Conservation (phyloP, 2,329 filamentous ascomycete species). For the Diaporthe destruens region DNA sequence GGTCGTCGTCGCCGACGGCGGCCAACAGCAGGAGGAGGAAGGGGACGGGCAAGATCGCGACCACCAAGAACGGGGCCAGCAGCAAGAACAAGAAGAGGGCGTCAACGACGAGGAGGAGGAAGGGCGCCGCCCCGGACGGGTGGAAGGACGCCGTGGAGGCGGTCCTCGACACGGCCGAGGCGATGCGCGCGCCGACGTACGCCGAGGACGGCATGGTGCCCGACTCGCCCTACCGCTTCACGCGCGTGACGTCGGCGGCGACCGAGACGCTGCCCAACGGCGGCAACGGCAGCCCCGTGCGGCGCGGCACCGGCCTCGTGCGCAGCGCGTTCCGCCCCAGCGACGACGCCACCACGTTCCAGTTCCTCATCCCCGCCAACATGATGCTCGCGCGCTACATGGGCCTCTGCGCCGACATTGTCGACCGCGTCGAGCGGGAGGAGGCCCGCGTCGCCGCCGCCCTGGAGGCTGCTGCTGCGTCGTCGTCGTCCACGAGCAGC, state of each 20-base stretch:
- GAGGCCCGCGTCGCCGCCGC: conserved; percentile 41
- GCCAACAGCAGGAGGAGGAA: background rate
- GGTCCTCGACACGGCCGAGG: conserved; percentile 72
- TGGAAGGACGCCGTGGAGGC: conserved; percentile 77
- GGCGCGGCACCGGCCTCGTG: conserved; percentile 76
- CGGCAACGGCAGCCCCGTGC: conserved; percentile 80
- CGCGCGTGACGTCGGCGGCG: conserved; percentile 72
- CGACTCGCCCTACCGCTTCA: conserved; percentile 75
- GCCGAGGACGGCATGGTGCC: conserved; percentile 65
- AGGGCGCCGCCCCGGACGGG: background rate
- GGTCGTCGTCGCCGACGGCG: background rate
- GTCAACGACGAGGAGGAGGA: no score
- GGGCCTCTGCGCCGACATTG: conserved; percentile 54
- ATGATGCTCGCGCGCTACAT: conserved; percentile 75
- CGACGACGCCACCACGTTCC: conserved; percentile 82
- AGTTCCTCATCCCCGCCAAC: conserved; percentile 83
- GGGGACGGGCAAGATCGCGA: background rate
- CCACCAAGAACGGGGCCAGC: background rate
- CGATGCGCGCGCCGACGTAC: conserved; percentile 76
- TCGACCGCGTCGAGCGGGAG: conserved; percentile 51
- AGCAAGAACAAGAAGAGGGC: background rate
- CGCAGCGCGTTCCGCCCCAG: conserved; percentile 83
- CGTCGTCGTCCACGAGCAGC: background rate
- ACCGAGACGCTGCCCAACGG: conserved; percentile 79
- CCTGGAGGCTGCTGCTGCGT: conserved; percentile 9